Conservation (phyloP, 257 asterid species). For the Ocimum tenuiflorum region DNA sequence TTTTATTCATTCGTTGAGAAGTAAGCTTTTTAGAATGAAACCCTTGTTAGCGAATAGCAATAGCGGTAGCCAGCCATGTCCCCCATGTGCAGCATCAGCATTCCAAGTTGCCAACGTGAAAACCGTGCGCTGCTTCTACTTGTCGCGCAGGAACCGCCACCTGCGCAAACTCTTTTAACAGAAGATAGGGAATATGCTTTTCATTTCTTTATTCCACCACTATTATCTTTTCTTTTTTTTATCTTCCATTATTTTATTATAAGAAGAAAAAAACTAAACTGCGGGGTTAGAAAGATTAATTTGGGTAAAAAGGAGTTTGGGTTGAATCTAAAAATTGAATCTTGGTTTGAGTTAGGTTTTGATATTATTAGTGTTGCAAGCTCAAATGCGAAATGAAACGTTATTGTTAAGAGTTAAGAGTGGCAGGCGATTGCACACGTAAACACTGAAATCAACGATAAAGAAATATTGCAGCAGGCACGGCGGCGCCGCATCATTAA, state of each 20-base stretch:
- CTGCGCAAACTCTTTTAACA: constrained; percentile 21
- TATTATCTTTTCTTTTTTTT: no score
- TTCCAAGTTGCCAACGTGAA: constrained; percentile 18
- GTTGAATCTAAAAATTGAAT: no score
- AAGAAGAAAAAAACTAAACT: no score
- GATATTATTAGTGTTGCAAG: no score
- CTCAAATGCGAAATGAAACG: no score
- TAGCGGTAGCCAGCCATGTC: neutral
- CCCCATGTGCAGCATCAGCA: constrained; percentile 18
- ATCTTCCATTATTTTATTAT: no score
- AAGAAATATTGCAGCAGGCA: neutral
- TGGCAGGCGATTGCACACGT: neutral
- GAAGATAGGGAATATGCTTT: constrained; percentile 24
- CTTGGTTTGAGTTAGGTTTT: no score
- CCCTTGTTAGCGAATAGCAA: neutral
- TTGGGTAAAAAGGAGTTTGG: no score
- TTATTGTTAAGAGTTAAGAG: neutral
- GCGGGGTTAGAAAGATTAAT: no score
- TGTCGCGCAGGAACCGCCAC: constrained; percentile 20
- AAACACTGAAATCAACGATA: neutral
- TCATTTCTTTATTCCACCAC: neutral
- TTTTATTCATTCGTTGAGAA: constrained; percentile 3
- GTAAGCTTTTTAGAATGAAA: neutral
- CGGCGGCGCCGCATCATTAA: neutral
- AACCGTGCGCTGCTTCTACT: constrained; percentile 17